Evolutionary conservation across 768 basidiomycete species (phyloP).

Genomic region (Boletus huronensis): DNA sequence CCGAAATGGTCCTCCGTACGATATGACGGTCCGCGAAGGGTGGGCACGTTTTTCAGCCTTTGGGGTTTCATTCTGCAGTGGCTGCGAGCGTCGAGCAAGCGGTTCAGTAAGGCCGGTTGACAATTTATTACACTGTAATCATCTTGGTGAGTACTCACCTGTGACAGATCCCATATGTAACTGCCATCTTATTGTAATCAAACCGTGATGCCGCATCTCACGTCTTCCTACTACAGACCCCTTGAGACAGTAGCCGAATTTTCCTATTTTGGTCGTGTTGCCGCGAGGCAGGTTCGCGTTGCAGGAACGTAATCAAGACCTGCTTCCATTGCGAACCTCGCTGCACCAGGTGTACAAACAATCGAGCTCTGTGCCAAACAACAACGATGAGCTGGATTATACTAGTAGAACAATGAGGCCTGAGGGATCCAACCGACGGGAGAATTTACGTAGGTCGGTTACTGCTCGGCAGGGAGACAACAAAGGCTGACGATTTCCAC

Average conservation of each 20-base stretch:
- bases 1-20: constrained; percentile 5
- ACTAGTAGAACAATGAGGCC: constrained; percentile 1
- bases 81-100: constrained; percentile 17
- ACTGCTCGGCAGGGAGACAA: constrained; percentile 14
- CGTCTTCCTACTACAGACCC: not conserved
- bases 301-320: constrained; percentile 1
- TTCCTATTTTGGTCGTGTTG: constrained; percentile 2
- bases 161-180: not conserved
- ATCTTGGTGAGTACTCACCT: not conserved
- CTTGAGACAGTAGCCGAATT: constrained; percentile 16
- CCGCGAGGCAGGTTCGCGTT: constrained; percentile 19
- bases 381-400: not conserved
- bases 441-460: constrained; percentile 11
- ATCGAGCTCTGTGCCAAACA: constrained; percentile 1
- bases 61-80: constrained; percentile 29
- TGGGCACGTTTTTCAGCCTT: constrained; percentile 17
- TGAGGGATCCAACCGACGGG: not conserved
- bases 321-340: constrained; percentile 1
- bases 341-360: constrained; percentile 1
- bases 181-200: not conserved
- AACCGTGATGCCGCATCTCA: constrained; percentile 5
- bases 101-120: constrained; percentile 8
- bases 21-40: constrained; percentile 1
- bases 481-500: constrained; percentile 24
- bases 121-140: not conserved